These are phyloP conservation scores for Aristolochia fimbriata DNA, from an alignment of 164 flowering plant species.

Conservation along the genomic window DNA sequence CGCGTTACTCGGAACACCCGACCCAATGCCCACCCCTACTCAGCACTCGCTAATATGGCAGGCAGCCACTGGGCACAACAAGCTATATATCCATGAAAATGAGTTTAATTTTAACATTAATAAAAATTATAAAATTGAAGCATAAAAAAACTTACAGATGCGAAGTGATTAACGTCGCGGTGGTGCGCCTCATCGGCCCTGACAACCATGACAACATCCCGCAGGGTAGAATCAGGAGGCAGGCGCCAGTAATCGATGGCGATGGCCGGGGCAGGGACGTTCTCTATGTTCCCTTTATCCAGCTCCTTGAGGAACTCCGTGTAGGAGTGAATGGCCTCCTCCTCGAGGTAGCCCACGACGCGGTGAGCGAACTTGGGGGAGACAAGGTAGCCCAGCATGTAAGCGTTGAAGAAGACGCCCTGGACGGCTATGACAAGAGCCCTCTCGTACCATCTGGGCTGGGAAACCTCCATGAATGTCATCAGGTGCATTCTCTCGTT, in stretches of 20 bases:
- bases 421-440: constrained; percentile 57
- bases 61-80: no score
- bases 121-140: no score
- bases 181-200: constrained; percentile 78
- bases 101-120: no score
- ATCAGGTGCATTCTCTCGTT: constrained; percentile 77
- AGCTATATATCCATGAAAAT: no score
- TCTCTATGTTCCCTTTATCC: constrained; percentile 55
- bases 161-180: constrained; percentile 66
- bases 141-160: constrained; percentile 35
- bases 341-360: constrained; percentile 62
- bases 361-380: constrained; percentile 71
- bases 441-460: constrained; percentile 69
- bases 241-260: constrained; percentile 71
- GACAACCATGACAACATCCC: constrained; percentile 53
- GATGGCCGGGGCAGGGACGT: constrained; percentile 69
- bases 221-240: constrained; percentile 39
- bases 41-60: no score
- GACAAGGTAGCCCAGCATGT: constrained; percentile 39
- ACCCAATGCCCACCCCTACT: no score
- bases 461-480: constrained; percentile 74
- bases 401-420: constrained; percentile 71
- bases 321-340: constrained; percentile 70
- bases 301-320: constrained; percentile 66
- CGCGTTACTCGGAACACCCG: no score